Evolutionary conservation across 2,329 filamentous ascomycete genomes (phyloP).

Genomic region (Mollisiaceae sp.): DNA sequence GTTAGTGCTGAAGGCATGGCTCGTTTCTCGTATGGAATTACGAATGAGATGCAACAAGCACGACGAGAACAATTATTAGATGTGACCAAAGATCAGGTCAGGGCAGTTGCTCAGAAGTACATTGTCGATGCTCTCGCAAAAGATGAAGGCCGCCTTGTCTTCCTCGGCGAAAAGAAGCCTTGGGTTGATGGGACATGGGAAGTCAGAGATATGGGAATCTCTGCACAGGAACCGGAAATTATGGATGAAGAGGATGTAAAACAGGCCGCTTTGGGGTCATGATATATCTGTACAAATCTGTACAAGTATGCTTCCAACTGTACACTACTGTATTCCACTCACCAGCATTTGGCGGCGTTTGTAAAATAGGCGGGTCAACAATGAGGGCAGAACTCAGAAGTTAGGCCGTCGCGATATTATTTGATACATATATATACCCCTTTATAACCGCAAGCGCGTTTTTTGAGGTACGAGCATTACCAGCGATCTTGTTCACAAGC

Average conservation of each 20-base stretch:
- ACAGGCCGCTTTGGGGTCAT: slow-evolving; percentile 37
- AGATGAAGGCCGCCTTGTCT: slow-evolving; percentile 66
- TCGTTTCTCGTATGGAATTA: slow-evolving; percentile 83
- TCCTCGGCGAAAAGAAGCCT: slow-evolving; percentile 82
- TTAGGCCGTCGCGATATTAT: not conserved
- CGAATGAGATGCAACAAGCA: slow-evolving; percentile 85
- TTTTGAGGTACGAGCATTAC: not conserved
- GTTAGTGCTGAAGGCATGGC: slow-evolving; percentile 89
- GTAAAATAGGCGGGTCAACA: slow-evolving; percentile 6
- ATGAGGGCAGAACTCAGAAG: not conserved
- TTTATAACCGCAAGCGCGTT: not conserved
- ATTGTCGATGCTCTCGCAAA: slow-evolving; percentile 70
- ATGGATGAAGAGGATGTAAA: slow-evolving; percentile 39
- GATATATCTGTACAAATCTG: slow-evolving; percentile 20
- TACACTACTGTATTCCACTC: slow-evolving; percentile 40
- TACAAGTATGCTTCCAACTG: slow-evolving; percentile 29
- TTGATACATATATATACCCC: not conserved
- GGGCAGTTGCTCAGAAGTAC: slow-evolving; percentile 80
- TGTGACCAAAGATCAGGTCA: slow-evolving; percentile 80
- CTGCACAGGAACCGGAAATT: slow-evolving; percentile 48
- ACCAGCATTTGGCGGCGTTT: slow-evolving; percentile 23
- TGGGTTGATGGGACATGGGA: slow-evolving; percentile 80
- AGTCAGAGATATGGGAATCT: slow-evolving; percentile 74
- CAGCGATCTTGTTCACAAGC: not conserved
- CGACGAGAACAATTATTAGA: slow-evolving; percentile 85